A percentile compares a stretch with the other conserved stretches of the same genome.
These are phyloP conservation scores for Geoglossum glabrum DNA, from an alignment of 495 filamentous ascomycete genomes.

Conservation along the genomic window DNA sequence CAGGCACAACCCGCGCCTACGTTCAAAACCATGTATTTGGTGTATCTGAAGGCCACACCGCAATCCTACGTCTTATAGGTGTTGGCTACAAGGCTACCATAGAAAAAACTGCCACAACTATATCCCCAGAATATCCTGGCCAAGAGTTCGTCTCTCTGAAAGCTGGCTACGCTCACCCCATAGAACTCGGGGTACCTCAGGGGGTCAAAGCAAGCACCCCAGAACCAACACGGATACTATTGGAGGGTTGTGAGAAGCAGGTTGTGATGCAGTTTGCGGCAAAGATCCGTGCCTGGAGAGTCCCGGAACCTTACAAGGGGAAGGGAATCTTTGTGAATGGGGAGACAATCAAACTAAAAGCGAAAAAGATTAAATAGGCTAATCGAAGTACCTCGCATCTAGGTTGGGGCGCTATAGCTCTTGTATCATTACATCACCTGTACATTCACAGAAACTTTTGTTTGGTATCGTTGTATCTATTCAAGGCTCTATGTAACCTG, in stretches of 20 bases:
- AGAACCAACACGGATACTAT: slow-evolving; percentile 78
- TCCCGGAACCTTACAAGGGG: slow-evolving; percentile 94
- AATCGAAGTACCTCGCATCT: neutral
- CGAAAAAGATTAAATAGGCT: slow-evolving; percentile 92
- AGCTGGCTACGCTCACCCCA: slow-evolving; percentile 87
- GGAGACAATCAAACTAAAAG: slow-evolving; percentile 93
- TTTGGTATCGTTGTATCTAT: neutral
- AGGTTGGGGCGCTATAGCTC: neutral
- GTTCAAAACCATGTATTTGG: slow-evolving; percentile 77
- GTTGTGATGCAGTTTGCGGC: slow-evolving; percentile 80
- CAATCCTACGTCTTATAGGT: slow-evolving; percentile 81
- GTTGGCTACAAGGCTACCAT: slow-evolving; percentile 86
- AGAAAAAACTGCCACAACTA: slow-evolving; percentile 51
- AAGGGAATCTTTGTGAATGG: slow-evolving; percentile 97
- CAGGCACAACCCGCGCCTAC: slow-evolving; percentile 76
- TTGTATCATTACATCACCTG: neutral
- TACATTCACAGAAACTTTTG: neutral
- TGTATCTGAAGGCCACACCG: slow-evolving; percentile 88
- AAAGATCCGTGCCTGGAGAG: slow-evolving; percentile 67
- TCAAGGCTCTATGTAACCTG: neutral
- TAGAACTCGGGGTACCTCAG: slow-evolving; percentile 64
- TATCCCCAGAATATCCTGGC: slow-evolving; percentile 45
- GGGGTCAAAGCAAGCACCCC: slow-evolving; percentile 78
- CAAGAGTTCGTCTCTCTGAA: slow-evolving; percentile 82
- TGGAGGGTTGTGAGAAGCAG: slow-evolving; percentile 74